A percentile compares a stretch with the other conserved stretches of the same genome.
phyloP scores from a whole-genome alignment of 1,284 basidiomycete genomes.

The Phlebopus sp. region DNA sequence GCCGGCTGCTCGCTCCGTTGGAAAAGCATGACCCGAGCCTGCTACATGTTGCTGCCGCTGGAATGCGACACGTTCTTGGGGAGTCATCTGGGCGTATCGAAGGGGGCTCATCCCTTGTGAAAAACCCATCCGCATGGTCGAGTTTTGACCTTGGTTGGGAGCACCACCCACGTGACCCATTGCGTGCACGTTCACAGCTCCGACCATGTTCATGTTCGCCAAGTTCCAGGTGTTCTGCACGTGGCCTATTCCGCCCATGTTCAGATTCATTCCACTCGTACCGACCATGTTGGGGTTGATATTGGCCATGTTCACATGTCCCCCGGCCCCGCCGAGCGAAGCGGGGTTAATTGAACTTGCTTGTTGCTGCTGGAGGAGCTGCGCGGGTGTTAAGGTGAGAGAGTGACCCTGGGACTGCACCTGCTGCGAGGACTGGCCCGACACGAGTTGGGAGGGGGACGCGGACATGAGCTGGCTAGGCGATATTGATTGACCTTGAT shows the following conservation, averaged over 20 bases:
- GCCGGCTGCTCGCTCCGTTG: conserved; percentile 14
- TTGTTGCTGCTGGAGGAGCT: conserved; percentile 32
- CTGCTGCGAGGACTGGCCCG: conserved; percentile 11
- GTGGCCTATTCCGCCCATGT: conserved; percentile 9
- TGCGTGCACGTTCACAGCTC: conserved; percentile 16
- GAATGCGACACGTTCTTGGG: conserved; percentile 19
- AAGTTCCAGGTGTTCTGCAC: conserved; percentile 10
- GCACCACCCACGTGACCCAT: conserved; percentile 14
- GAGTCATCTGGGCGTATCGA: conserved; percentile 21
- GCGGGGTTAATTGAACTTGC: conserved; percentile 8
- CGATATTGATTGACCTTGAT: conserved; percentile 22
- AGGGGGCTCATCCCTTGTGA: conserved; percentile 15
- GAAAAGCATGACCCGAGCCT: conserved; percentile 10
- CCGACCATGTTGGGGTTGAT: conserved; percentile 7
- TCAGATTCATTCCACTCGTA: conserved; percentile 16
- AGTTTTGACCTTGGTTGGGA: conserved; percentile 16
- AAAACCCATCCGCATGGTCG: conserved; percentile 18
- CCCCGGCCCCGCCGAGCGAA: background rate
- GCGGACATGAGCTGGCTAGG: conserved; percentile 23
- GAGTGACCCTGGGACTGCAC: conserved; percentile 11
- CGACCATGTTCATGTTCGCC: conserved; percentile 8
- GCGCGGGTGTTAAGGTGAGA: conserved; percentile 30
- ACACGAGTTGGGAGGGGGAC: conserved; percentile 24
- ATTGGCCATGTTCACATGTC: conserved; percentile 7
- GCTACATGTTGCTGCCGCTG: conserved; percentile 24